Evolutionary conservation across 176 grass and related monocot species (phyloP).

Genomic region (Carex littledalei): DNA sequence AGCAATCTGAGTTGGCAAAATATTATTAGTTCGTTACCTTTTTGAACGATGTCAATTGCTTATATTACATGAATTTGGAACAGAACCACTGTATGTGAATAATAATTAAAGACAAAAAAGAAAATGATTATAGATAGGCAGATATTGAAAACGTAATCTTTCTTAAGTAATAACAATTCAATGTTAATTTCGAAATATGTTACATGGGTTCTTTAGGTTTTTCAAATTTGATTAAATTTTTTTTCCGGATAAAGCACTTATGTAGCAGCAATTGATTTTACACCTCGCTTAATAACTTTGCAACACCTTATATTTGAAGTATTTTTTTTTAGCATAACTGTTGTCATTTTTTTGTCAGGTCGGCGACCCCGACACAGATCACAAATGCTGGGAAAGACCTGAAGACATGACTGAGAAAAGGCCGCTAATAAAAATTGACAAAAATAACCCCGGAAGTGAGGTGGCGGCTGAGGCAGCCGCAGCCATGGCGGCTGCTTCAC

Average conservation of each 20-base stretch:
- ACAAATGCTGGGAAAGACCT: constrained; percentile 96
- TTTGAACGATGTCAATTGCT: neutral
- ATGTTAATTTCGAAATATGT: neutral
- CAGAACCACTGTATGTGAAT: neutral
- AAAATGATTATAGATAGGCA: neutral
- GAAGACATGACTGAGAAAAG: constrained; percentile 91
- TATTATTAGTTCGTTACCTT: neutral
- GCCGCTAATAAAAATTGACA: constrained; percentile 68
- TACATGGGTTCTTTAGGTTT: neutral
- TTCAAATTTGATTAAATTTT: neutral
- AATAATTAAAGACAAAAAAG: neutral
- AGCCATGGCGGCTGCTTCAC: constrained; percentile 84
- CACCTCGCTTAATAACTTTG: neutral
- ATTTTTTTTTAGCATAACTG: neutral
- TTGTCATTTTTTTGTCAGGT: constrained; percentile 38
- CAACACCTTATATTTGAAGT: neutral
- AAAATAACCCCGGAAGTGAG: constrained; percentile 77
- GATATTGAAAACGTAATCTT: neutral
- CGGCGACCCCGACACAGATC: constrained; percentile 89
- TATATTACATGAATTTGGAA: neutral
- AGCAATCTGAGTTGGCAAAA: neutral
- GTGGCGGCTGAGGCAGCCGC: constrained; percentile 87
- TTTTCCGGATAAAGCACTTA: neutral
- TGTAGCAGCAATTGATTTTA: neutral
- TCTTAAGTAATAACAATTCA: neutral